These are phyloP conservation scores for Gossypium australe DNA, from an alignment of 345 rosid species.

Conservation along the genomic window DNA sequence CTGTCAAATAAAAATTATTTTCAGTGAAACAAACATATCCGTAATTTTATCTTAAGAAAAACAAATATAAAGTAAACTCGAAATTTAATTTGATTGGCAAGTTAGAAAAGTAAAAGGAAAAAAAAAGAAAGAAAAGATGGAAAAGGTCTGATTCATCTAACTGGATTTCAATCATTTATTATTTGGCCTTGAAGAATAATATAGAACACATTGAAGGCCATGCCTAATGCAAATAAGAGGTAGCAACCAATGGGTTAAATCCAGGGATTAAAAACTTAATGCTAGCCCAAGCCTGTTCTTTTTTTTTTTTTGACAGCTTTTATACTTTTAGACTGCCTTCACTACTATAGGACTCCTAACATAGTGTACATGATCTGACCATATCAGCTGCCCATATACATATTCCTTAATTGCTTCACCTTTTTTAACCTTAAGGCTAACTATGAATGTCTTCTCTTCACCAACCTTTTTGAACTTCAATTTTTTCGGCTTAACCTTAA, in stretches of 20 bases:
- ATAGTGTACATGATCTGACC: slow-evolving; percentile 62
- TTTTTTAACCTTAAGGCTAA: slow-evolving; percentile 31
- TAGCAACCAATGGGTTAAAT: neutral
- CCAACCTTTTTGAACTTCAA: slow-evolving; percentile 48
- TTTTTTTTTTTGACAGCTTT: neutral
- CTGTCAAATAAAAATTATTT: too few relatives aligned
- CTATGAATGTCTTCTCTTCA: slow-evolving; percentile 51
- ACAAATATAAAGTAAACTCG: too few relatives aligned
- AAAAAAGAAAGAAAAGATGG: neutral
- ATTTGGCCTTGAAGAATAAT: slow-evolving; percentile 5
- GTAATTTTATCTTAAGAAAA: too few relatives aligned
- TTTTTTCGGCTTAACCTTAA: slow-evolving; percentile 41
- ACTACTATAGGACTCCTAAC: slow-evolving; percentile 78
- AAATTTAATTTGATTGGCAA: too few relatives aligned
- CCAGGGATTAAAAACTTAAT: neutral
- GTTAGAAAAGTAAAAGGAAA: too few relatives aligned
- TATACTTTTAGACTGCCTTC: slow-evolving; percentile 24
- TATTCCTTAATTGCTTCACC: slow-evolving; percentile 25
- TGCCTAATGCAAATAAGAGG: neutral
- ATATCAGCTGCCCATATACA: slow-evolving; percentile 56
- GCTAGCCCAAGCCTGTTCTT: neutral
- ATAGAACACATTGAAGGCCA: slow-evolving; percentile 4
- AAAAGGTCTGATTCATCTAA: neutral
- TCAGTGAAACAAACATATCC: too few relatives aligned
- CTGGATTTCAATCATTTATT: neutral